Evolutionary conservation across 805 yeast genomes (phyloP).

Genomic region (Scheffersomyces amazonensis): DNA sequence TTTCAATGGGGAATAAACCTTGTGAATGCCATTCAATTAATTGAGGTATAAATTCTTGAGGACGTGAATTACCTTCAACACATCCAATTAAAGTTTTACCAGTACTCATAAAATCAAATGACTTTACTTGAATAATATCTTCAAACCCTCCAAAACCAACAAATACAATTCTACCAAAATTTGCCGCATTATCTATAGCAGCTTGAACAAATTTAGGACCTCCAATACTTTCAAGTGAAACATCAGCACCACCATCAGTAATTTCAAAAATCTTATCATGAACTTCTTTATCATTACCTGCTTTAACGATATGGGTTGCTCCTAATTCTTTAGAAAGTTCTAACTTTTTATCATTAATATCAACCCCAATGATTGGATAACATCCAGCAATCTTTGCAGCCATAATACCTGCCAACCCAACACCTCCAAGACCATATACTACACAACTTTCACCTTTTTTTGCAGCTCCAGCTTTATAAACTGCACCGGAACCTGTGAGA

Average conservation of each 20-base stretch:
- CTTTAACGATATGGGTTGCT: slow-evolving; percentile 1
- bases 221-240: slow-evolving; percentile 8
- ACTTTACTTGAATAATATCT: slow-evolving; percentile 2
- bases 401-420: slow-evolving; percentile 19
- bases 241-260: slow-evolving; percentile 7
- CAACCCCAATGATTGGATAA: slow-evolving; percentile 17
- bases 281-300: slow-evolving; percentile 7
- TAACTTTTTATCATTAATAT: slow-evolving; percentile 20
- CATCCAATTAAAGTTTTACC: slow-evolving; percentile 9
- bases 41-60: slow-evolving; percentile 7
- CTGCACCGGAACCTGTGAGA: slow-evolving; percentile 21
- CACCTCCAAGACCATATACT: slow-evolving; percentile 24
- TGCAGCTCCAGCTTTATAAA: slow-evolving; percentile 13
- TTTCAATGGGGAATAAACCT: slow-evolving; percentile 6
- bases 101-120: slow-evolving; percentile 7
- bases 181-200: slow-evolving; percentile 7
- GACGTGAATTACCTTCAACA: slow-evolving; percentile 7
- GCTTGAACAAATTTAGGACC: slow-evolving; percentile 6
- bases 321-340: slow-evolving; percentile 17
- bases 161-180: slow-evolving; percentile 5
- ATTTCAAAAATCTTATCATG: slow-evolving; percentile 5
- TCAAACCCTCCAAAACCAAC: slow-evolving; percentile 5
- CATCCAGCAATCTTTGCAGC: slow-evolving; percentile 21
- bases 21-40: slow-evolving; percentile 7
- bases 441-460: slow-evolving; percentile 13